Base-by-base conservation (phyloP, 352 stramenopile genomes). In the Pythium dissimile region DNA sequence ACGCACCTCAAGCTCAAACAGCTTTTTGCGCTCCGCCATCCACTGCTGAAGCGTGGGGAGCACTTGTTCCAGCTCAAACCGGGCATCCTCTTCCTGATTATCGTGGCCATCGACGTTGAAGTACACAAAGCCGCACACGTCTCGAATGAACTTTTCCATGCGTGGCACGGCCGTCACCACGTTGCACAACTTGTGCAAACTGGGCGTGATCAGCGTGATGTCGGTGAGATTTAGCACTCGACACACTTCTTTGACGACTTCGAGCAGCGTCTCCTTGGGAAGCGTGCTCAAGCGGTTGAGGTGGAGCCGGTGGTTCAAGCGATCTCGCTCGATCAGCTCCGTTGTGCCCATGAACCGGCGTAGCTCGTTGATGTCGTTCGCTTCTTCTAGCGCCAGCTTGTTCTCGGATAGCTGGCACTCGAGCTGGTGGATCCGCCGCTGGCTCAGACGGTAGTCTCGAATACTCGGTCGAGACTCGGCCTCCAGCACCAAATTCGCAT, bases 101-200 rank as follows among this genome's bases (percentile, higher is more conserved):
- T 45, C 42, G 23, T 73, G 50, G 1, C 73, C 68, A 13, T 62
- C 64, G 6, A 62, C 26, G 44, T 79, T 71, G 24, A 89, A 69
- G 39, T 82, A 89, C 10, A 92, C 78, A 38, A 86, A 90, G 3
- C 72, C 75, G 41, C 80, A 92, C 1, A 95, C 81, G n/a, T 94
- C 82, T 4, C 78, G 82, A 52, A 96, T 90, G 39, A 96, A 95
- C 48, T 78, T 86, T 48, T 95, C 87, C 76, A 95, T 89, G 11
- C 83, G 72, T 0, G 87, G 85, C 6, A 96, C 83, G 1, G 81
- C 80, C 12, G 72, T 66, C 7, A 96, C 83, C 11, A 94, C 87
- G 49, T 74, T 82, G 43, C 79, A 92, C 9, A 96, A 64, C 56
- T 95, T 94, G 18, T 88, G 69, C 2, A 96, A 59, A 47, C 75